phyloP scores from a whole-genome alignment of 345 rosid genomes.

The Psidium guajava region DNA sequence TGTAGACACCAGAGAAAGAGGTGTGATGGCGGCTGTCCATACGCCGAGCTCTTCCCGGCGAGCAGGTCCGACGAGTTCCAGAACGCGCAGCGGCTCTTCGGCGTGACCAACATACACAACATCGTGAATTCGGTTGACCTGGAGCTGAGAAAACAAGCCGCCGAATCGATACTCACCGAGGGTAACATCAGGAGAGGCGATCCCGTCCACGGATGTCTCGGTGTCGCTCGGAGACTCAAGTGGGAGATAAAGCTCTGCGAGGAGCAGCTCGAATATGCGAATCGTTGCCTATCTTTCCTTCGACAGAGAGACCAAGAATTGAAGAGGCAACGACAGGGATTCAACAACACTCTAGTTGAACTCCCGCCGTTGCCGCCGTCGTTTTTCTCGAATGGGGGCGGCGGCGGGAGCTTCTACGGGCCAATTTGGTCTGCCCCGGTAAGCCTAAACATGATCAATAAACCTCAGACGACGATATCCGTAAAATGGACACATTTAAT shows the following conservation, averaged over 20 bases:
- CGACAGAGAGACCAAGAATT: not conserved
- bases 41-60: constrained; percentile 8
- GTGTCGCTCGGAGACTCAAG: not conserved
- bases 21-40: constrained; percentile 7
- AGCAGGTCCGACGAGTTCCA: not conserved
- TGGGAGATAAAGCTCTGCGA: not conserved
- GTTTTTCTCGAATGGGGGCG: not conserved
- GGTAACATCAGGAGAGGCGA: not conserved
- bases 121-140: constrained; percentile 4
- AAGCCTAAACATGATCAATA: not conserved
- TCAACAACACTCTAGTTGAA: not conserved
- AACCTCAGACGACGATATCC: not conserved
- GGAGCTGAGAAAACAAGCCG: constrained; percentile 1
- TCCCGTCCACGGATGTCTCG: constrained; percentile 9
- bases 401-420: not conserved
- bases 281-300: not conserved
- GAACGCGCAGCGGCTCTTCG: constrained; percentile 11
- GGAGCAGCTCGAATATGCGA: not conserved
- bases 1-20: constrained; percentile 10
- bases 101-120: constrained; percentile 7
- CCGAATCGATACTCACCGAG: constrained; percentile 9
- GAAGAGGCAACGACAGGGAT: not conserved
- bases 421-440: not conserved
- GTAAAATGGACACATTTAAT: not conserved
- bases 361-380: not conserved